Base-by-base conservation (phyloP, 2,329 filamentous ascomycete genomes). In the Diplodia intermedia region DNA sequence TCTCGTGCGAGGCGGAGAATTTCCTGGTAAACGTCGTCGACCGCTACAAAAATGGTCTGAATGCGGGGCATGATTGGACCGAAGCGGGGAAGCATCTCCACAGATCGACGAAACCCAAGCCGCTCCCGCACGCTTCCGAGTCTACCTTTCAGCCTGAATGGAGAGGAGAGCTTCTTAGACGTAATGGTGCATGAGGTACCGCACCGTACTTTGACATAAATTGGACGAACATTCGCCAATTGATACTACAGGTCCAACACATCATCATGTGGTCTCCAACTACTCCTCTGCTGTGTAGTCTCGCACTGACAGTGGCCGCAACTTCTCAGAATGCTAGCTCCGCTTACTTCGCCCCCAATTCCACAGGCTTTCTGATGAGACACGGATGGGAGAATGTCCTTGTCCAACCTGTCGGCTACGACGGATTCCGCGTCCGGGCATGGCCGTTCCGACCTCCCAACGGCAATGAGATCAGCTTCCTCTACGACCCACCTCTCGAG, bases 401-500 rank as follows among this genome's bases (percentile, higher is more conserved):
- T 1, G 76, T 80, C 5, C 78, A 80, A 63, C 79, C 78, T 12
- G 80, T 75, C 71, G 79, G 79, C 14, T 79, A 78, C 61, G 79
- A 80, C 70, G 79, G 79, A 1, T 79, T 80, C 57, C 75, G 79
- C 7, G 76, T 80, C 5, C 74, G 79, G 65, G 78, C 79, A 8
- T 80, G 78, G 79, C 76, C 78, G 0, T 80, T 76, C 69, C 71
- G 75, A 12, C 77, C 77, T 29, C 75, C 75, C 7, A 76, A 73
- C 2, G 78, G 77, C 14, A 72, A 78, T 23, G 78, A 80, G 68
- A 72, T 77, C 69, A 76, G 77, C 62, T 80, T 80, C 65, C 57
- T 81, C 12, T 79, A 79, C 60, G 79, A 80, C 63, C 79, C 79
- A 11, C 79, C 79, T 3, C 72, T 80, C 0, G 79, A 81, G 70